Evolutionary conservation across 306 rosid species (phyloP).

Genomic region (Begonia fuchsioides): DNA sequence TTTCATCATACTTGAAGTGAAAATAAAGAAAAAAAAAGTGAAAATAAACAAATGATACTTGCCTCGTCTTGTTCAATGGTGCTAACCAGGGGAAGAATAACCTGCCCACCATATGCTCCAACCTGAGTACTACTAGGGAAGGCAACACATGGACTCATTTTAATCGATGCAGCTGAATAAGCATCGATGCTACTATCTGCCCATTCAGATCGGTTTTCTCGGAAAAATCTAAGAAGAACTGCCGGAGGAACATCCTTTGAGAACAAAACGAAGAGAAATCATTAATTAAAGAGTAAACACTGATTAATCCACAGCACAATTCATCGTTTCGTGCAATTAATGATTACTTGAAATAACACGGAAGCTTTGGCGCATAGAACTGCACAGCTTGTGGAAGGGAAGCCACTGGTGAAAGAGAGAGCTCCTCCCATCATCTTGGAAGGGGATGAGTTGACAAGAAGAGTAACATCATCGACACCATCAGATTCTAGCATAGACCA

Average conservation of each 20-base stretch:
- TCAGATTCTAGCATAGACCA: constrained; percentile 95
- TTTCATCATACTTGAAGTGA: neutral
- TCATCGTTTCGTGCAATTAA: no score
- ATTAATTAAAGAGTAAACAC: constrained; percentile 6
- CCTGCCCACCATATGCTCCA: constrained; percentile 84
- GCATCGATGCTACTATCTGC: constrained; percentile 98
- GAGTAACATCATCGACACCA: constrained; percentile 86
- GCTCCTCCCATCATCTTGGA: constrained; percentile 71
- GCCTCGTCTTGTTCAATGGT: constrained; percentile 97
- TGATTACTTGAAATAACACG: constrained; percentile 74
- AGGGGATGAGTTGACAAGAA: constrained; percentile 82
- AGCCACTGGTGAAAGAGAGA: constrained; percentile 56
- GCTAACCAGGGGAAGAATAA: constrained; percentile 93
- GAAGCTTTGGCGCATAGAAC: constrained; percentile 95
- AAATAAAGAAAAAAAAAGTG: no score
- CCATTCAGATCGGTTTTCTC: constrained; percentile 98
- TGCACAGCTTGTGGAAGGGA: constrained; percentile 53
- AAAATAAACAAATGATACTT: constrained; percentile 10
- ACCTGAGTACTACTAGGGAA: constrained; percentile 52
- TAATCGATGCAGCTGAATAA: constrained; percentile 84
- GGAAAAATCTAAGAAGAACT: constrained; percentile 74
- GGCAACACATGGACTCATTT: constrained; percentile 61
- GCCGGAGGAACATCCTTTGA: constrained; percentile 93
- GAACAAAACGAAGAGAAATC: neutral
- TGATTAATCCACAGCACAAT: neutral